A percentile compares a stretch with the other conserved stretches of the same genome.
These are phyloP conservation scores for Solanum chacoense DNA, from an alignment of 305 asterid species.

Conservation along the genomic window DNA sequence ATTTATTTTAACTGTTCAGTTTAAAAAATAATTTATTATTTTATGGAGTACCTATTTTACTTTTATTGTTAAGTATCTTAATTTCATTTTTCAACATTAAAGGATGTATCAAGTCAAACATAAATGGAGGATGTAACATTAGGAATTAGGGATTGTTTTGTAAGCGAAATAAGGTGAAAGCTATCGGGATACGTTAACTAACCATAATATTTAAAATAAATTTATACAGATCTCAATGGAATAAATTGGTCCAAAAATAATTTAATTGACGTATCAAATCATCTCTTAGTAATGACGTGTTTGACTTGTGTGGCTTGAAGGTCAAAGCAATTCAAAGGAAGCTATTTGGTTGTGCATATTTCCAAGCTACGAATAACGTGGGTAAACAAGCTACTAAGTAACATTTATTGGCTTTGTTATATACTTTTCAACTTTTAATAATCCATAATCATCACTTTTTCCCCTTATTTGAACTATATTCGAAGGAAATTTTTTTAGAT, in stretches of 20 bases:
- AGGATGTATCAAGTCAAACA: not conserved
- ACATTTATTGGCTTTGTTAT: not conserved
- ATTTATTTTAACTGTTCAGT: not conserved
- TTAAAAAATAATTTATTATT: not conserved
- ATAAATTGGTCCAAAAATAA: not conserved
- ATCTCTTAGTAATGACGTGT: not conserved
- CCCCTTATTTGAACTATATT: not conserved
- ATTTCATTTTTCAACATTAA: not conserved
- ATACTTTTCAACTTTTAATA: not conserved
- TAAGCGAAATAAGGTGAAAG: not conserved
- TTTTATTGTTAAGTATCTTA: not conserved
- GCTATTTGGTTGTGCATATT: not conserved
- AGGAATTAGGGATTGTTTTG: not conserved
- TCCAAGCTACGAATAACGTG: not conserved
- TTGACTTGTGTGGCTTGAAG: not conserved
- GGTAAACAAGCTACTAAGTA: not conserved
- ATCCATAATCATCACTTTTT: not conserved
- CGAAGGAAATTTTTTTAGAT: not conserved
- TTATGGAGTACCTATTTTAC: not conserved
- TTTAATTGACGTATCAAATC: not conserved
- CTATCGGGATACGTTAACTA: not conserved
- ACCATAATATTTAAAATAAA: not conserved
- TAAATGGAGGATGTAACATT: not conserved
- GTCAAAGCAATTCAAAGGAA: slow-evolving; percentile 3
- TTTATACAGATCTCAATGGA: not conserved